Base-by-base conservation (phyloP, 2,329 filamentous ascomycete species). In the Aspergillus fumigatiaffinis region DNA sequence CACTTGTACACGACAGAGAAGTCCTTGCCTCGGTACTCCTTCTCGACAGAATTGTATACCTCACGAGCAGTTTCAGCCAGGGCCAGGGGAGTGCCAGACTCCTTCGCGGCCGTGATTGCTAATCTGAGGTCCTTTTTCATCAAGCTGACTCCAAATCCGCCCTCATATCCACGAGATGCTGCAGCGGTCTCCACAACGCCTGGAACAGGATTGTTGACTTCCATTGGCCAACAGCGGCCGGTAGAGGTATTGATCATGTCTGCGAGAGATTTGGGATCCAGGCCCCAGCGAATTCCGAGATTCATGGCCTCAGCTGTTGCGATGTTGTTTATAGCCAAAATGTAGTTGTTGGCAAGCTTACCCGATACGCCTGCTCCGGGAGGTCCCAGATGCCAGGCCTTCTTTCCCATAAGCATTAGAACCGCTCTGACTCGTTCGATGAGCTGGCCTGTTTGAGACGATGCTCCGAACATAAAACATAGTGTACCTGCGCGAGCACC, bases 301-400 rank as follows among this genome's bases (percentile, higher is more conserved):
- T 85, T 86, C 84, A 88, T 87, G 6, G 84, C 85, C 68, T 88
- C 85, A 3, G 84, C 83, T 0, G 84, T 85, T 2, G 85, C 85
- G 57, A 88, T 92, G 76, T 99, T 99, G 80, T 92, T 95, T 65
- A 97, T 86, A 3, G 92, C 93, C 3, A 99, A 81, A 28, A 97
- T 84, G 73, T 99, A 99, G 76, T 99, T 99, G 78, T 99, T 99
- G 53, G 93, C 92, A 32, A 99, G 82, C 77, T 99, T 99, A 42
- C 90, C 94, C 10, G 91, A 90, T 1, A 99, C 82, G 0, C 94
- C 94, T 2, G 90, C 85, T 10, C 92, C 92, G 64, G 95, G 92
- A 0, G 81, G 81, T 3, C 94, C 94, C 67, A 96, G 89, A 72
- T 96, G 92, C 60, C 96, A 82, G 4, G 96, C 88, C 58, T 88